Conservation (phyloP, 73 alveolate genomes). For the Blepharisma stoltei region DNA sequence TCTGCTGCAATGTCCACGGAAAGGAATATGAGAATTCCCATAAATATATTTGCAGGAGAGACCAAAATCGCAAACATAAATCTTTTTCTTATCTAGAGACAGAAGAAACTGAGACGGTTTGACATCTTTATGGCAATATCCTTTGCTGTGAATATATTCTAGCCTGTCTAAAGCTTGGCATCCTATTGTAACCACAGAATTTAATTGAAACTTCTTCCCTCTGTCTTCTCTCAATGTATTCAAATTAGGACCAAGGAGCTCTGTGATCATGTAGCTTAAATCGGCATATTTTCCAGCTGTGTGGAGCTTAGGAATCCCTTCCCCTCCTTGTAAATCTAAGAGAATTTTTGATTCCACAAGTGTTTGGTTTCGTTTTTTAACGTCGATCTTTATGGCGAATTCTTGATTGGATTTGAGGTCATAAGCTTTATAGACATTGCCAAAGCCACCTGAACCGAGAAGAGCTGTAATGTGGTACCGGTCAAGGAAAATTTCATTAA, state of each 20-base stretch:
- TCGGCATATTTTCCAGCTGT: background rate
- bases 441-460: constrained; percentile 19
- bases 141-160: constrained; percentile 2
- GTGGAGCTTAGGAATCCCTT: constrained; percentile 12
- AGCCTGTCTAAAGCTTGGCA: background rate
- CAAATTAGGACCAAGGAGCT: background rate
- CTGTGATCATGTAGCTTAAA: background rate
- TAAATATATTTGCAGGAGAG: constrained; percentile 68
- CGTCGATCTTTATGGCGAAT: background rate
- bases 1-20: constrained; percentile 1
- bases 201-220: background rate
- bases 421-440: background rate
- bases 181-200: background rate
- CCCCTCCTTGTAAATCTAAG: constrained; percentile 21
- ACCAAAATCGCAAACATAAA: constrained; percentile 68
- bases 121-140: constrained; percentile 1
- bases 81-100: background rate
- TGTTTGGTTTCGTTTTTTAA: background rate
- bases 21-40: constrained; percentile 33
- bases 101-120: constrained; percentile 15
- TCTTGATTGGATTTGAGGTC: background rate
- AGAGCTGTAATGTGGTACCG: background rate
- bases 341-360: background rate
- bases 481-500: background rate
- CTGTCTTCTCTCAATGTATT: background rate